Conservation (phyloP, 129 eudicot species). For the Helichrysum umbraculigerum region DNA sequence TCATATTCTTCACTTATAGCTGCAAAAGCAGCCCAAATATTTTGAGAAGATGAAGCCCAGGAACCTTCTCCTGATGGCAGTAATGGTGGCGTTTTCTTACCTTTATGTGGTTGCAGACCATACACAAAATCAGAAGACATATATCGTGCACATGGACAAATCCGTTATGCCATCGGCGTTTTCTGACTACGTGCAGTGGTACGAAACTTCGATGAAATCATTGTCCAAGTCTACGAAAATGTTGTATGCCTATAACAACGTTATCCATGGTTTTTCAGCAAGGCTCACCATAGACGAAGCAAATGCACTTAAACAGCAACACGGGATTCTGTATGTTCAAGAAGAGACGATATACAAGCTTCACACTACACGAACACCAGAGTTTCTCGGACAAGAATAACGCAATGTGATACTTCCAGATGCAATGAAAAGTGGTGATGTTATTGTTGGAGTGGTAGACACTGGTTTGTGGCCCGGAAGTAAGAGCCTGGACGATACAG, state of each 20-base stretch:
- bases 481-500: conserved; percentile 53
- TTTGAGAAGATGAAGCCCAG: conserved; percentile 23
- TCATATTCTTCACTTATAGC: neutral
- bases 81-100: conserved; percentile 15
- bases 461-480: conserved; percentile 79
- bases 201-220: conserved; percentile 47
- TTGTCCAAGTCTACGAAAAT: conserved; percentile 47
- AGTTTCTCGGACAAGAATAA: conserved; percentile 61
- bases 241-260: conserved; percentile 60
- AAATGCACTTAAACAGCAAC: conserved; percentile 39
- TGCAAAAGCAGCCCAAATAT: neutral
- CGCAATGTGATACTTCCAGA: conserved; percentile 27
- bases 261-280: conserved; percentile 73
- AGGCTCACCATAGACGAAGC: conserved; percentile 58
- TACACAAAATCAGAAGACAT: conserved; percentile 39
- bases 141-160: conserved; percentile 80
- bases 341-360: conserved; percentile 58
- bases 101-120: conserved; percentile 30
- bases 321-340: conserved; percentile 53
- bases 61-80: conserved; percentile 25
- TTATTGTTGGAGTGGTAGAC: conserved; percentile 73
- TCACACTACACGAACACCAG: conserved; percentile 75
- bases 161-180: conserved; percentile 49
- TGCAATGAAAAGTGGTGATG: conserved; percentile 35
- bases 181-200: conserved; percentile 65